Percentiles rank a stretch among this genome's conserved stretches.
Evolutionary conservation across 768 basidiomycete species (phyloP).

Genomic region (Rhodotorula toruloides): DNA sequence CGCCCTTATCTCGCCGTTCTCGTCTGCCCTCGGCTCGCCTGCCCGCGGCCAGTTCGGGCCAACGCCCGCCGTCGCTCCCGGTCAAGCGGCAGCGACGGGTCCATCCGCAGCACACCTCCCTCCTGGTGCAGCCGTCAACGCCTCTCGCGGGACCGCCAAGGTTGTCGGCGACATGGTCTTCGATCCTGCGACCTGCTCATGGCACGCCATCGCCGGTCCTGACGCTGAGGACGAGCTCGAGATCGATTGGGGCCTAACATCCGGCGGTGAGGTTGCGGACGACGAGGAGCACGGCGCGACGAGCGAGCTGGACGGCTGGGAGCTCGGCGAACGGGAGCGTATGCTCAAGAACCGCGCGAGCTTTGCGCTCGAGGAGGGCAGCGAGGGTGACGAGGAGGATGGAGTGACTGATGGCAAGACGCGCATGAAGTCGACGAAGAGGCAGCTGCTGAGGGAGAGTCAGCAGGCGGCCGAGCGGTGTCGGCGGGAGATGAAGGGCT

Average conservation of each 20-base stretch:
- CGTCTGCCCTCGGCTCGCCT: conserved; percentile 63
- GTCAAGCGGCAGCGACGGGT: conserved; percentile 1
- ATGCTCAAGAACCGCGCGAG: conserved; percentile 35
- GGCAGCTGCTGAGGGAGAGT: conserved; percentile 24
- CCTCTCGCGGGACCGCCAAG: conserved; percentile 56
- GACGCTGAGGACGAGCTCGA: conserved; percentile 70
- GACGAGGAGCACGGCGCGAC: conserved; percentile 16
- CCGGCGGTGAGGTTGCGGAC: conserved; percentile 18
- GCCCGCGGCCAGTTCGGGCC: conserved; percentile 54
- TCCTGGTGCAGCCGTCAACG: conserved; percentile 3
- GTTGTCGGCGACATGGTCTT: conserved; percentile 98
- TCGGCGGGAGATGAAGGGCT: conserved; percentile 7
- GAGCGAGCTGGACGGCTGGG: conserved; percentile 30
- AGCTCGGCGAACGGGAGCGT: conserved; percentile 27
- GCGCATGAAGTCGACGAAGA: conserved; percentile 18
- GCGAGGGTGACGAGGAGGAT: not conserved
- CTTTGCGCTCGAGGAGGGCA: conserved; percentile 34
- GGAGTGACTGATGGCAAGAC: not conserved
- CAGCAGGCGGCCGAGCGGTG: conserved; percentile 11
- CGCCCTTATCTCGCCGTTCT: conserved; percentile 89
- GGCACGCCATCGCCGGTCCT: conserved; percentile 74
- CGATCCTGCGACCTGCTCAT: conserved; percentile 91
- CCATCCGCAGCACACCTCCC: not conserved
- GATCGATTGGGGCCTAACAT: conserved; percentile 8
- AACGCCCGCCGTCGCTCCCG: too few species aligned